Conservation (phyloP, 2,329 filamentous ascomycete genomes). For the Erysiphe pulchra region DNA sequence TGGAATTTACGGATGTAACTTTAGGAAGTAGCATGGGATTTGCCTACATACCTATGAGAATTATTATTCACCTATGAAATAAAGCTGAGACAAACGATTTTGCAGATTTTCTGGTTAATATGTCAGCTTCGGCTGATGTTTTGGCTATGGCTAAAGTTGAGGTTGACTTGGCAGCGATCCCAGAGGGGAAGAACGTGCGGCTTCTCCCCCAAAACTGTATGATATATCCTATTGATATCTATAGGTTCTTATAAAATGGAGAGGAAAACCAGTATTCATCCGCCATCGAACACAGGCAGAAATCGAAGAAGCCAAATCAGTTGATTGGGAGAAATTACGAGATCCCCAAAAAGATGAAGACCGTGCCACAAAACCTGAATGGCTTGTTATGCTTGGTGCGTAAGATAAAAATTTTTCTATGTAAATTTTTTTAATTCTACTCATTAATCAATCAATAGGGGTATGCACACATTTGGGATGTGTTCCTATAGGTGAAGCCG, state of each 20-base stretch:
- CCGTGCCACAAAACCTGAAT: conserved; percentile 94
- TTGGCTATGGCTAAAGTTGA: conserved; percentile 99
- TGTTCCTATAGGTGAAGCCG: conserved; percentile 95
- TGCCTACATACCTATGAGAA: background rate
- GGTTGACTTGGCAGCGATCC: conserved; percentile 74
- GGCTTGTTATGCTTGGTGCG: conserved; percentile 92
- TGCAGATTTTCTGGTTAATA: conserved; percentile 96
- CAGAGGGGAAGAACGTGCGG: conserved; percentile 95
- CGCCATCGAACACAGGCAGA: conserved; percentile 84
- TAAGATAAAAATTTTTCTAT: conserved; percentile 1
- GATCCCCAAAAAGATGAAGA: conserved; percentile 80
- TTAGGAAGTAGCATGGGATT: background rate
- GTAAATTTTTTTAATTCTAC: background rate
- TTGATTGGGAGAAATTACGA: conserved; percentile 59
- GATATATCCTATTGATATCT: conserved; percentile 2
- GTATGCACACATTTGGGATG: conserved; percentile 99
- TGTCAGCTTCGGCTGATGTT: conserved; percentile 96
- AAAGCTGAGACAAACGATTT: background rate
- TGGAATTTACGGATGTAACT: background rate
- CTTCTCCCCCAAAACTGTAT: background rate
- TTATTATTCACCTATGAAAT: background rate
- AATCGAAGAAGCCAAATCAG: conserved; percentile 82
- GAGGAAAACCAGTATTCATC: conserved; percentile 99
- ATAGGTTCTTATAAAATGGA: conserved; percentile 97
- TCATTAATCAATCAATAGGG: conserved; percentile 24